Conservation (phyloP, 768 basidiomycete species). For the Lactarius trivialis region DNA sequence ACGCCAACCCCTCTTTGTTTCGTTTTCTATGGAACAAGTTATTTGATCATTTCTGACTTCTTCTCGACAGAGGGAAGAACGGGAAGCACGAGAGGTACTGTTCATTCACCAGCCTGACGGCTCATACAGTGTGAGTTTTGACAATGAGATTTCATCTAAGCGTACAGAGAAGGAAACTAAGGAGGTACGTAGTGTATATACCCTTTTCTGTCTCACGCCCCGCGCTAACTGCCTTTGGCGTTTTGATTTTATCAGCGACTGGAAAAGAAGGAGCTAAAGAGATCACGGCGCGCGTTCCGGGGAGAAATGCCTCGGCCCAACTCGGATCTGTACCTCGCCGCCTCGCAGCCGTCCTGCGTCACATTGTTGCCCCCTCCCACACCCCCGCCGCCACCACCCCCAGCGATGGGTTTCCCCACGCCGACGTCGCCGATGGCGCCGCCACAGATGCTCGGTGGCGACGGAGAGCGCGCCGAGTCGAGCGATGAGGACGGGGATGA, state of each 20-base stretch:
- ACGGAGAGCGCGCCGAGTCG: constrained; percentile 21
- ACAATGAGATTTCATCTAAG: constrained; percentile 14
- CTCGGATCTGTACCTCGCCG: constrained; percentile 8
- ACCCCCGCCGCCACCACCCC: neutral
- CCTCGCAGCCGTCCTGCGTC: constrained; percentile 1
- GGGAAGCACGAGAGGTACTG: constrained; percentile 21
- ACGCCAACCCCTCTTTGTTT: neutral
- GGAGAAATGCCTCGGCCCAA: constrained; percentile 4
- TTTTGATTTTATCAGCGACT: constrained; percentile 21
- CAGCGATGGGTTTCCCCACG: constrained; percentile 12
- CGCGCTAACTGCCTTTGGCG: constrained; percentile 11
- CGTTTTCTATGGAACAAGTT: constrained; percentile 10
- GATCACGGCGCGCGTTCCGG: constrained; percentile 11
- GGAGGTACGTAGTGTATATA: constrained; percentile 16
- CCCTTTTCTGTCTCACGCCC: constrained; percentile 1
- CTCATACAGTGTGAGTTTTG: constrained; percentile 2
- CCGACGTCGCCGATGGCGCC: constrained; percentile 14
- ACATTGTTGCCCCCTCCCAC: neutral
- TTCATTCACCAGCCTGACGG: constrained; percentile 2
- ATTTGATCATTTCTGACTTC: constrained; percentile 18
- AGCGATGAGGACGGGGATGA: constrained; percentile 23
- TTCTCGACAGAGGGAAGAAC: constrained; percentile 19
- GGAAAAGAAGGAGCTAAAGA: constrained; percentile 24
- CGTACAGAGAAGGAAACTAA: constrained; percentile 20
- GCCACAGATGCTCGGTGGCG: constrained; percentile 4